Evolutionary conservation across 2,329 filamentous ascomycete species (phyloP).

Genomic region (Sarocladium oryzae): DNA sequence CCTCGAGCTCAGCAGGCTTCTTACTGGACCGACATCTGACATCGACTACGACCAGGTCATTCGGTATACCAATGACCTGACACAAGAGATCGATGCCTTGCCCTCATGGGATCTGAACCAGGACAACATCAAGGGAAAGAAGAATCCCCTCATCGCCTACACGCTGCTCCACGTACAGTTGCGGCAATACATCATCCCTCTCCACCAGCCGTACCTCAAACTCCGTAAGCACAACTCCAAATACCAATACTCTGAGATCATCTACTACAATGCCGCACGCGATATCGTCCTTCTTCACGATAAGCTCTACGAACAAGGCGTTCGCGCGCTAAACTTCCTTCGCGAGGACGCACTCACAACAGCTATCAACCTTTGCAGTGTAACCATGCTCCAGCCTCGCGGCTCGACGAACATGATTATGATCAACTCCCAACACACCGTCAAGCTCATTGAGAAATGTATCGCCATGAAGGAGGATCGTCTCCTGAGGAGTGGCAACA

Average conservation of each 20-base stretch:
- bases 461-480: constrained; percentile 55
- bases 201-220: constrained; percentile 55
- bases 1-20: constrained; percentile 49
- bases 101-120: constrained; percentile 45
- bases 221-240: constrained; percentile 53
- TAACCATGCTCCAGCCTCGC: constrained; percentile 53
- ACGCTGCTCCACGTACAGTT: constrained; percentile 55
- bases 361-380: constrained; percentile 54
- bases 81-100: constrained; percentile 52
- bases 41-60: constrained; percentile 57
- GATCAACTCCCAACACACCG: constrained; percentile 53
- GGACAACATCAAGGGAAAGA: constrained; percentile 32
- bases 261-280: constrained; percentile 56
- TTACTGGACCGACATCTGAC: constrained; percentile 47
- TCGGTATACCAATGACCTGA: constrained; percentile 54
- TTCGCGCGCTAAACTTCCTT: constrained; percentile 53
- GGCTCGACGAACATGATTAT: constrained; percentile 56
- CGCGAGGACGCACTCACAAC: constrained; percentile 54
- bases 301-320: constrained; percentile 51
- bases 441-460: constrained; percentile 55
- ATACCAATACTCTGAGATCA: constrained; percentile 56
- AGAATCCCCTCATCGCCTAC: constrained; percentile 52
- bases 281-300: constrained; percentile 58
- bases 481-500: constrained; percentile 54
- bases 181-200: constrained; percentile 54